A percentile compares a stretch with the other conserved stretches of the same genome.
These are phyloP conservation scores for Babesia ovata DNA, from an alignment of 169 alveolate genomes.

Conservation along the genomic window DNA sequence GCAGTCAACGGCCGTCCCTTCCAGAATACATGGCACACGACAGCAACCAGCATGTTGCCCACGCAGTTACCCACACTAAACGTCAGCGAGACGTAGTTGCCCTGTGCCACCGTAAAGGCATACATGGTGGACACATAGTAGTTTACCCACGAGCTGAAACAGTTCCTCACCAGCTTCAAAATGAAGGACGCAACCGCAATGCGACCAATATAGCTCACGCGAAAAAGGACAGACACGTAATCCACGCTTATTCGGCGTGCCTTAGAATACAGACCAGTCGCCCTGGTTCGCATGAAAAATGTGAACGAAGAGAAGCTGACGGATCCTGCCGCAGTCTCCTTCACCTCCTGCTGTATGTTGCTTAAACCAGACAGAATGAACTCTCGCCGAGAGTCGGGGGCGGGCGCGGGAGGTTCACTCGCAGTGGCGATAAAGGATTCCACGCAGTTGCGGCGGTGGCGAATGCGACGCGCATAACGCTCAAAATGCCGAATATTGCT, in stretches of 20 bases:
- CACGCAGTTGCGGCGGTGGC: neutral
- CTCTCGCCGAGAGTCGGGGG: slow-evolving; percentile 3
- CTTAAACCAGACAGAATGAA: slow-evolving; percentile 19
- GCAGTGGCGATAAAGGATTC: neutral
- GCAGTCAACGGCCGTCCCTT: slow-evolving; percentile 50
- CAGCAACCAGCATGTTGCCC: slow-evolving; percentile 46
- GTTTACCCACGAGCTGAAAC: slow-evolving; percentile 57
- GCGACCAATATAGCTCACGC: slow-evolving; percentile 22
- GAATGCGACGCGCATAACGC: neutral
- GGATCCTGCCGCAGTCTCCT: neutral
- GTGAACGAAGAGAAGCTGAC: neutral
- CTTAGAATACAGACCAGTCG: neutral
- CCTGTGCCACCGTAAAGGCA: slow-evolving; percentile 36
- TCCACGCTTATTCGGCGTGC: slow-evolving; percentile 1
- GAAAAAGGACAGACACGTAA: slow-evolving; percentile 2
- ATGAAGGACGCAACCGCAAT: slow-evolving; percentile 12
- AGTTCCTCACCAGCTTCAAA: slow-evolving; percentile 41
- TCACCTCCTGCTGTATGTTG: slow-evolving; percentile 1
- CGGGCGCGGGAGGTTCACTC: neutral
- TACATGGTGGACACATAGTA: slow-evolving; percentile 54
- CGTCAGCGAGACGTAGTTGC: slow-evolving; percentile 51
- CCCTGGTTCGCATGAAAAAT: neutral
- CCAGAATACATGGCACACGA: slow-evolving; percentile 30
- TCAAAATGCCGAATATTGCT: neutral
- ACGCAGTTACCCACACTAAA: slow-evolving; percentile 53